These are phyloP conservation scores for Lactarius sanguifluus DNA, from an alignment of 768 basidiomycete genomes.

Conservation along the genomic window DNA sequence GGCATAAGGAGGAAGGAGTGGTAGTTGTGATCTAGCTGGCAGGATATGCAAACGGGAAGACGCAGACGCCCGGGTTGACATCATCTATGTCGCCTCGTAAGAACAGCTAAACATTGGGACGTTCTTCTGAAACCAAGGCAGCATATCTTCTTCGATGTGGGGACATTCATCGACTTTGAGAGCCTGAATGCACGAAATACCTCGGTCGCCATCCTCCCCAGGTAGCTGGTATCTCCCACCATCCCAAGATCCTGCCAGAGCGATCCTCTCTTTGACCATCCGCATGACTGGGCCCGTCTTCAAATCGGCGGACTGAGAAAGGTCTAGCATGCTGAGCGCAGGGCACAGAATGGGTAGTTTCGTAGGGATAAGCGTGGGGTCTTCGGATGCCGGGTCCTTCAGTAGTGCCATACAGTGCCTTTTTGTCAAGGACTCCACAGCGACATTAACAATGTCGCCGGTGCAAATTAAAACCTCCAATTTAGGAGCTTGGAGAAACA, in stretches of 20 bases:
- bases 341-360: conserved; percentile 26
- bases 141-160: conserved; percentile 25
- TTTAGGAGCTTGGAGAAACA: not conserved
- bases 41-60: not conserved
- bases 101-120: conserved; percentile 26
- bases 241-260: conserved; percentile 6
- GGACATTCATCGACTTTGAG: conserved; percentile 26
- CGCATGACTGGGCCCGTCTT: conserved; percentile 27
- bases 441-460: no score
- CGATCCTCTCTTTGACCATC: conserved; percentile 23
- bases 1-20: no score
- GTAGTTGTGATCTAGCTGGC: no score
- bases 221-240: conserved; percentile 16
- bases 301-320: conserved; percentile 21
- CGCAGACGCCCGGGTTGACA: not conserved
- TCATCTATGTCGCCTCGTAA: conserved; percentile 19
- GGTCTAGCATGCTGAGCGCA: conserved; percentile 19
- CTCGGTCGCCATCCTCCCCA: conserved; percentile 4
- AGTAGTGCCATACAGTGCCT: not conserved
- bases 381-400: not conserved
- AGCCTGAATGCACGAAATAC: conserved; percentile 14
- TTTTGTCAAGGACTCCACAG: no score
- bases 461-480: no score
- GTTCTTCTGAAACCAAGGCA: conserved; percentile 27
- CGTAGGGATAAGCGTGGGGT: not conserved